Conservation (phyloP, 768 basidiomycete genomes). For the Leccinellum luteum region DNA sequence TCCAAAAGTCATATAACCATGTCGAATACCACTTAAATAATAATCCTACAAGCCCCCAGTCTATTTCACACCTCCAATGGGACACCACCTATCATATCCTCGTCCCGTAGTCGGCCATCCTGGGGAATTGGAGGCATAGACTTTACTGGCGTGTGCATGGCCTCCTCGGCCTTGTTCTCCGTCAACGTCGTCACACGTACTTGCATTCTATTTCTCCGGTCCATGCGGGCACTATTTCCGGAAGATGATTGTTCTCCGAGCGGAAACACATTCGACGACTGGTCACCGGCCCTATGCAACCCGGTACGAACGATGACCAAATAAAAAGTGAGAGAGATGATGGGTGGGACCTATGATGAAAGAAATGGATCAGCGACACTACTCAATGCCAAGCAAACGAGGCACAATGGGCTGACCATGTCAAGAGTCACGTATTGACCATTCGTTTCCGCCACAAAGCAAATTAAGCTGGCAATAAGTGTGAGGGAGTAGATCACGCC, state of each 20-base stretch:
- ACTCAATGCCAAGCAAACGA: background rate
- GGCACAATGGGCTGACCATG: slow-evolving; percentile 25
- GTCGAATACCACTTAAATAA: background rate
- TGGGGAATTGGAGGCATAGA: background rate
- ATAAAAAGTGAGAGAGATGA: slow-evolving; percentile 42
- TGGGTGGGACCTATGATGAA: slow-evolving; percentile 30
- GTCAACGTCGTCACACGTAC: slow-evolving; percentile 6
- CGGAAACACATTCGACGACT: background rate
- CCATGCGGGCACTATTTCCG: background rate
- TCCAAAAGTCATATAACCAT: background rate
- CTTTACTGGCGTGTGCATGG: background rate
- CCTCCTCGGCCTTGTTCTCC: background rate
- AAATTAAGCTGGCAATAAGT: slow-evolving; percentile 31
- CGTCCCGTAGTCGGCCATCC: background rate
- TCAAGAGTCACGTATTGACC: slow-evolving; percentile 36
- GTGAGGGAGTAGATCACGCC: slow-evolving; percentile 38
- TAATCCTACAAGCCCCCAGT: background rate
- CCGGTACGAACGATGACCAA: slow-evolving; percentile 42
- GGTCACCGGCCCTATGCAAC: slow-evolving; percentile 3
- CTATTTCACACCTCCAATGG: background rate
- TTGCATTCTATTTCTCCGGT: slow-evolving; percentile 1
- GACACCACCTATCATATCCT: background rate
- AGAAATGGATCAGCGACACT: background rate
- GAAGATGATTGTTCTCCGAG: background rate
- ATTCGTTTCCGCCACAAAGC: slow-evolving; percentile 28